phyloP scores from a whole-genome alignment of 805 yeast species.

The Myxozyma mucilagina region DNA sequence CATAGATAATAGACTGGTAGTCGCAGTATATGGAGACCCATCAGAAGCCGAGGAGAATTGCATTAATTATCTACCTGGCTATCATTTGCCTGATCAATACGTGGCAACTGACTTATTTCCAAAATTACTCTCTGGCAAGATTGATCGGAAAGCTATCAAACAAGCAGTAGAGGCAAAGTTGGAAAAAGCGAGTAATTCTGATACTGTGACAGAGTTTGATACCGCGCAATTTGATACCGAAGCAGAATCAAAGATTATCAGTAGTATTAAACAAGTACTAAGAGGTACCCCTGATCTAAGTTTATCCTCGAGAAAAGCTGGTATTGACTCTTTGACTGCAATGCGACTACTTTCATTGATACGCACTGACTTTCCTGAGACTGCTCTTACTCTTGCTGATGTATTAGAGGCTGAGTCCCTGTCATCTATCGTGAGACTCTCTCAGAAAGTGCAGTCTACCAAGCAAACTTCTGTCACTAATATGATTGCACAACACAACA shows the following conservation, averaged over 20 bases:
- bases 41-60: constrained; percentile 5
- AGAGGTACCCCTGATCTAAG: constrained; percentile 5
- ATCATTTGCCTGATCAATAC: constrained; percentile 29
- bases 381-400: constrained; percentile 5
- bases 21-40: constrained; percentile 14
- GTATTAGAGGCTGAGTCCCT: constrained; percentile 8
- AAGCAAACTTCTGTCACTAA: background rate
- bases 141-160: constrained; percentile 14
- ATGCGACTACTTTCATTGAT: constrained; percentile 4
- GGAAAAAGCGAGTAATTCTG: too few relatives aligned
- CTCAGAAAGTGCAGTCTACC: background rate
- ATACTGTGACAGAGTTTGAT: background rate
- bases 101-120: constrained; percentile 23
- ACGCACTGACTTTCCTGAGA: background rate
- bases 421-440: background rate
- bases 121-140: constrained; percentile 32
- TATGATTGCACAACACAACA: background rate
- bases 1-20: constrained; percentile 7
- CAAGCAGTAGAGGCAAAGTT: background rate
- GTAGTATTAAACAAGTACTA: background rate
- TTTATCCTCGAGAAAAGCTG: constrained; percentile 8
- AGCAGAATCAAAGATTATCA: constrained; percentile 5
- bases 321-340: constrained; percentile 23
- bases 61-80: constrained; percentile 21
- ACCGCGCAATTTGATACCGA: background rate